Percentiles rank a stretch among this genome's conserved stretches.
Evolutionary conservation across 176 grass and related monocot species (phyloP).

Genomic region (Tillandsia leiboldiana): DNA sequence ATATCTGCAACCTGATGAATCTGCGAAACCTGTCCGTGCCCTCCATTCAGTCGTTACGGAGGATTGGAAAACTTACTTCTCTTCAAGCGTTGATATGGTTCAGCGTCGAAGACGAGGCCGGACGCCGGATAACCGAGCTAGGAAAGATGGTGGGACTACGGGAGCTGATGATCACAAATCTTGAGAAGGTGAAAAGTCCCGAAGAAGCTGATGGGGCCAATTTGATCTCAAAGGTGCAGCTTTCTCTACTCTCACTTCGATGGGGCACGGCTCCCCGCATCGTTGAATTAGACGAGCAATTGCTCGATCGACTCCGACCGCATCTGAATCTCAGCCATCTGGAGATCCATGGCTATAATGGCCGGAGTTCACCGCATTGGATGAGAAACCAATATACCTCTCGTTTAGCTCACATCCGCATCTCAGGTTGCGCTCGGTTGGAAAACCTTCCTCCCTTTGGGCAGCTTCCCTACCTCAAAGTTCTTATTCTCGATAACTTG

Average conservation of each 20-base stretch:
- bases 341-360: slow-evolving; percentile 36
- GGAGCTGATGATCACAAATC: slow-evolving; percentile 21
- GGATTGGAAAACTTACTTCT: slow-evolving; percentile 9
- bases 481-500: slow-evolving; percentile 30
- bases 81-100: slow-evolving; percentile 17
- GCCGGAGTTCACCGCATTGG: slow-evolving; percentile 29
- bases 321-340: slow-evolving; percentile 13
- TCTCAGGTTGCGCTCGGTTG: slow-evolving; percentile 19
- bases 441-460: slow-evolving; percentile 36
- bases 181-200: slow-evolving; percentile 20
- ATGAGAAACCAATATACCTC: slow-evolving; percentile 6
- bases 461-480: slow-evolving; percentile 27
- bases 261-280: slow-evolving; percentile 16
- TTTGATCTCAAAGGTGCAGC: slow-evolving; percentile 20
- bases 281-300: slow-evolving; percentile 5
- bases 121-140: slow-evolving; percentile 29
- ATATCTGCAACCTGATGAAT: slow-evolving; percentile 3
- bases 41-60: not conserved
- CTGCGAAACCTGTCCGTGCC: slow-evolving; percentile 15
- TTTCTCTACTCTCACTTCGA: slow-evolving; percentile 12
- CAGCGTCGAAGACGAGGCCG: slow-evolving; percentile 1
- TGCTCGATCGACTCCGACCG: slow-evolving; percentile 30
- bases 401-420: slow-evolving; percentile 25
- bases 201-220: slow-evolving; percentile 19
- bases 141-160: slow-evolving; percentile 12